A percentile compares a stretch with the other conserved stretches of the same genome.
Evolutionary conservation across 805 yeast species (phyloP).

Genomic region (Ogataea saltuana): DNA sequence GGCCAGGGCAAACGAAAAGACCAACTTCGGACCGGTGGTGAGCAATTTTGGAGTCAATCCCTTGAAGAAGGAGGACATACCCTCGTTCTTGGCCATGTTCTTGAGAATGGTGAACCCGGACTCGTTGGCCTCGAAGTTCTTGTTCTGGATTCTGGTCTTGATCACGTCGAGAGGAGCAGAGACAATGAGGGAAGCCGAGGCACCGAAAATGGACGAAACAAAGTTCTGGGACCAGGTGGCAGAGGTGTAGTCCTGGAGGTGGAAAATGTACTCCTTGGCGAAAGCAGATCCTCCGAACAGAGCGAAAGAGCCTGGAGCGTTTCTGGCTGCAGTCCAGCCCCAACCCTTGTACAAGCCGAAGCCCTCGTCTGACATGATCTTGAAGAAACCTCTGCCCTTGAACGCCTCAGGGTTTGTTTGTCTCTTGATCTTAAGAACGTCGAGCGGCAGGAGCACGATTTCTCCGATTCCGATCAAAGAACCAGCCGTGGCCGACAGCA

Average conservation of each 20-base stretch:
- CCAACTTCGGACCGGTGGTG: conserved; percentile 98
- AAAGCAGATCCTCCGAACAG: conserved; percentile 98
- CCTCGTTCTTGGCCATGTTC: conserved; percentile 92
- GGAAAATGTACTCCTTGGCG: conserved; percentile 93
- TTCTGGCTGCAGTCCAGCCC: conserved; percentile 99
- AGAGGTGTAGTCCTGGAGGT: conserved; percentile 77
- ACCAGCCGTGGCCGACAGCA: conserved; percentile 96
- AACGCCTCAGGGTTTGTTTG: conserved; percentile 99
- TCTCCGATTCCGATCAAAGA: conserved; percentile 97
- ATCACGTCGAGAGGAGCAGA: conserved; percentile 98
- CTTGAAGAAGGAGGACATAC: conserved; percentile 86
- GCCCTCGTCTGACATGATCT: conserved; percentile 87
- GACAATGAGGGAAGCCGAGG: conserved; percentile 93
- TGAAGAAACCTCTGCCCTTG: conserved; percentile 94
- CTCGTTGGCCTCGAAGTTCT: conserved; percentile 93
- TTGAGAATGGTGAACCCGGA: conserved; percentile 89
- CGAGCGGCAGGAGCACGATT: conserved; percentile 91
- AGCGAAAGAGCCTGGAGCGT: conserved; percentile 98
- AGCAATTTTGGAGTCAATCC: conserved; percentile 95
- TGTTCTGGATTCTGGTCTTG: conserved; percentile 97
- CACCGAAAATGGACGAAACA: conserved; percentile 92
- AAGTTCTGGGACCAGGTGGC: conserved; percentile 97
- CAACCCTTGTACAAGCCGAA: conserved; percentile 93
- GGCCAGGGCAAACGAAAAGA: conserved; percentile 96
- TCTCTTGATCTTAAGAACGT: conserved; percentile 95